A percentile compares a stretch with the other conserved stretches of the same genome.
Evolutionary conservation across 192 early-diverging fungal species (phyloP).

Genomic region (Allomyces javanicus): DNA sequence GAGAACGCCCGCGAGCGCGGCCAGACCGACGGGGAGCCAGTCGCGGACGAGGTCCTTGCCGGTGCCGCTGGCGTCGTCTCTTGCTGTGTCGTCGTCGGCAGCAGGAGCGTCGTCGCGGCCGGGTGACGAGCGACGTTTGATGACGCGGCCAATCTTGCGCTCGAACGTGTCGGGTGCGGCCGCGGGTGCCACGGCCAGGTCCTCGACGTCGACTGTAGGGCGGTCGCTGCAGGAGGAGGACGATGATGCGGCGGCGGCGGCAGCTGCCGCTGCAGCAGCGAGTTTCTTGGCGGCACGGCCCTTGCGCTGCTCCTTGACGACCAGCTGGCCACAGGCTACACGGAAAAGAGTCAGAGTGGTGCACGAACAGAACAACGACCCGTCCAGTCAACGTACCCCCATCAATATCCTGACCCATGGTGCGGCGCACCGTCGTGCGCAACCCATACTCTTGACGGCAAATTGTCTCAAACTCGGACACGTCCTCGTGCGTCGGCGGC

Average conservation of each 20-base stretch:
- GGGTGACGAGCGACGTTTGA: neutral
- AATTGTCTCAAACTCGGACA: neutral
- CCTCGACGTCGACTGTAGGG: neutral
- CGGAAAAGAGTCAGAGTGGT: neutral
- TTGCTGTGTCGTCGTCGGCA: neutral
- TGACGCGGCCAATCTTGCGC: neutral
- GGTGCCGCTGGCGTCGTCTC: too few relatives aligned
- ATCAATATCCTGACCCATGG: neutral
- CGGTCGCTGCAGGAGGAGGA: neutral
- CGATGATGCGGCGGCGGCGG: too few relatives aligned
- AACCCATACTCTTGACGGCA: neutral
- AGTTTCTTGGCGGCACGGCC: too few relatives aligned
- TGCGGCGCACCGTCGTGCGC: neutral
- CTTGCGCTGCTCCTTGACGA: neutral
- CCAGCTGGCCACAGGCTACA: neutral
- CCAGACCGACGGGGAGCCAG: neutral
- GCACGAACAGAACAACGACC: neutral
- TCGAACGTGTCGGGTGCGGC: neutral
- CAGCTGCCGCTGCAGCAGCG: too few relatives aligned
- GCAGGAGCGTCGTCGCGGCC: neutral
- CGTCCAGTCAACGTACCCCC: neutral
- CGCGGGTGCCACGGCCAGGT: neutral
- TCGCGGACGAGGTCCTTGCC: neutral
- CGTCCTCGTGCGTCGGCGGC: neutral
- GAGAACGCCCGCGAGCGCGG: neutral